phyloP scores from a whole-genome alignment of 1,284 basidiomycete species.

The Cystobasidiaceae sp. region DNA sequence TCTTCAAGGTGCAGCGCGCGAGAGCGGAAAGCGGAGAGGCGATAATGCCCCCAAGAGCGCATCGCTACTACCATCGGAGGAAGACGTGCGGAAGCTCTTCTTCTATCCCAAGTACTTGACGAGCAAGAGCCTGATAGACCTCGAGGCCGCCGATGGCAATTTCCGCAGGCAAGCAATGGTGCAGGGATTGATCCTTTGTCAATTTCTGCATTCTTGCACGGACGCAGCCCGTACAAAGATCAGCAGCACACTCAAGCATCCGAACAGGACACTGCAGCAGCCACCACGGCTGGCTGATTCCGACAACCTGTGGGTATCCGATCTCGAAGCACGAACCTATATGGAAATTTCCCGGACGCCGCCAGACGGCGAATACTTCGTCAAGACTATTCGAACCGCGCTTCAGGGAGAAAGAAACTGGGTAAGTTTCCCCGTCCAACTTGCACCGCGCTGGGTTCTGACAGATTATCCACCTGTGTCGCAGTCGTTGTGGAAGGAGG shows the following conservation, averaged over 20 bases:
- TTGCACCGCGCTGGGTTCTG: background rate
- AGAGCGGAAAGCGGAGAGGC: conserved; percentile 63
- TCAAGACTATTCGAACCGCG: conserved; percentile 63
- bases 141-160: conserved; percentile 80
- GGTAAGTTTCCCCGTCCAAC: conserved; percentile 50
- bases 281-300: conserved; percentile 11
- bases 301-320: conserved; percentile 24
- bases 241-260: background rate
- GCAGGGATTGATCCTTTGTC: conserved; percentile 73
- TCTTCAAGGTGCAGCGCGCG: conserved; percentile 31
- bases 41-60: conserved; percentile 37
- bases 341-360: conserved; percentile 23
- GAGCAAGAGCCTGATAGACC: conserved; percentile 72
- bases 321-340: conserved; percentile 10
- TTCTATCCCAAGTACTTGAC: conserved; percentile 90
- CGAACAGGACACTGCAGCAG: conserved; percentile 6
- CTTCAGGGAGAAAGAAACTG: conserved; percentile 76
- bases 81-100: conserved; percentile 57
- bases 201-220: conserved; percentile 72
- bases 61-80: conserved; percentile 59
- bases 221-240: conserved; percentile 55
- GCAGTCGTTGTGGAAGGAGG: conserved; percentile 41
- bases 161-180: conserved; percentile 88
- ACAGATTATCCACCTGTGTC: background rate
- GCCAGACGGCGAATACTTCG: conserved; percentile 50